Evolutionary conservation across 768 basidiomycete genomes (phyloP), one percentile per base, ranked within the genome.

Genomic region (Panaeolus cyanescens): DNA sequence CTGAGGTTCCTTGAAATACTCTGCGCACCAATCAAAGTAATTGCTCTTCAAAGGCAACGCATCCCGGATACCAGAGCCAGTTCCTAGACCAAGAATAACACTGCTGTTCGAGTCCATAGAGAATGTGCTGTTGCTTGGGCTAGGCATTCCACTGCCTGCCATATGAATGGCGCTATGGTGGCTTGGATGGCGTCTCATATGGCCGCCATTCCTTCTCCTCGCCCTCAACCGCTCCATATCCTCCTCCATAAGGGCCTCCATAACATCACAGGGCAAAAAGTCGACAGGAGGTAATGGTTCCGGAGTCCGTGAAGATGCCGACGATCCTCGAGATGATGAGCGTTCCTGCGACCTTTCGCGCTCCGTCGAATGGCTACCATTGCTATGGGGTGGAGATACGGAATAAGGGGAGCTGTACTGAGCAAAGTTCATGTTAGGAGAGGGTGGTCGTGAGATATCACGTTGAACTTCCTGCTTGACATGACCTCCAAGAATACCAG

Each of bases 1-100:
- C 74, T 99, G 97, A 3, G 96, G 95, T 72, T 98, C 96, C 64
- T 91, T 95, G 79, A 98, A 99, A 72, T 99, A 99, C 71, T 99
- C 96, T 68, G 87, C 85, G 62, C 95, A 95, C 93, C 95, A 98
- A 70, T 98, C 96, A 70, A 90, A 99, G 77, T 93, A 96, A 8
- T 85, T 81, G 70, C 94, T 96, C 75, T 93, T 94, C 68, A 99
- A 74, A 0, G 97, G 97, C 64, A 99, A 73, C 2, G 91, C 85
- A 72, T 96, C 92, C 60, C 91, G 84, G 59, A 95, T 89, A 8
- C 91, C 91, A 9, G 85, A 79, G 22, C 92, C 91, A 9, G 92
- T 93, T 3, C 92, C 92, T 30, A 93, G 73, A 4, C 92, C 92
- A 22, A 92, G 79, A 17, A 90, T 88, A 20, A 92, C 83, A 62